These are phyloP conservation scores for Ophiostoma himal-ulmi DNA, from an alignment of 2,329 filamentous ascomycete genomes.

Conservation along the genomic window DNA sequence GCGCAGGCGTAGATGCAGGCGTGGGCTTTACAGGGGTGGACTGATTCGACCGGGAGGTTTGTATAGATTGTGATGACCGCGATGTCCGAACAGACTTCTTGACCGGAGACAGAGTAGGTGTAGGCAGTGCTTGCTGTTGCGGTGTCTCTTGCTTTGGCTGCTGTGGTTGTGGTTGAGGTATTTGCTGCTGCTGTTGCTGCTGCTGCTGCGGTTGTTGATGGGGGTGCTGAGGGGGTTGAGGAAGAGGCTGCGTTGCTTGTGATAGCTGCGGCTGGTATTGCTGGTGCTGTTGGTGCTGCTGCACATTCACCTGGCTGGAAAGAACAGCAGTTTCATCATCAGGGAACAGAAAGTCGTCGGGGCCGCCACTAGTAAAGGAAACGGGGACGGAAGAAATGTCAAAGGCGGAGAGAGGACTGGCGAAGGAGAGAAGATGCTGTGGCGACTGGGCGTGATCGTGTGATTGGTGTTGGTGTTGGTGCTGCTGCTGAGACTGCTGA, in stretches of 20 bases:
- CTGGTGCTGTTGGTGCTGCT: slow-evolving; percentile 2
- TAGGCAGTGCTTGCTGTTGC: background rate
- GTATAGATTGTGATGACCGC: background rate
- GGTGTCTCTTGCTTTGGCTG: slow-evolving; percentile 1
- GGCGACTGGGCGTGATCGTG: background rate
- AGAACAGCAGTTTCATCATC: slow-evolving; percentile 25
- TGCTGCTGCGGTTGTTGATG: background rate
- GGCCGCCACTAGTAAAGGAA: slow-evolving; percentile 16
- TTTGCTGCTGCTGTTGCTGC: background rate
- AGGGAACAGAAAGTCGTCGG: slow-evolving; percentile 26
- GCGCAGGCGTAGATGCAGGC: background rate
- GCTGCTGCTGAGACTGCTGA: background rate
- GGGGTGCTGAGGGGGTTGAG: background rate
- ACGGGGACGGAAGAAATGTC: background rate
- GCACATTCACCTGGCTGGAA: slow-evolving; percentile 7
- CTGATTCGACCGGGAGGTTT: background rate
- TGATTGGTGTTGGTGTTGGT: slow-evolving; percentile 9
- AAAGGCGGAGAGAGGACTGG: slow-evolving; percentile 11
- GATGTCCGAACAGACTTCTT: background rate
- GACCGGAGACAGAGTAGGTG: background rate
- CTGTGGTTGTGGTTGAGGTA: background rate
- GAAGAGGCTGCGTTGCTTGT: background rate
- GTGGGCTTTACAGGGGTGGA: background rate
- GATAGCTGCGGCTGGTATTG: background rate
- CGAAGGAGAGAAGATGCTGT: slow-evolving; percentile 18